Percentiles rank a stretch among this genome's conserved stretches.
These are phyloP conservation scores for Exophiala xenobiotica DNA, from an alignment of 2,329 filamentous ascomycete species.

Conservation along the genomic window DNA sequence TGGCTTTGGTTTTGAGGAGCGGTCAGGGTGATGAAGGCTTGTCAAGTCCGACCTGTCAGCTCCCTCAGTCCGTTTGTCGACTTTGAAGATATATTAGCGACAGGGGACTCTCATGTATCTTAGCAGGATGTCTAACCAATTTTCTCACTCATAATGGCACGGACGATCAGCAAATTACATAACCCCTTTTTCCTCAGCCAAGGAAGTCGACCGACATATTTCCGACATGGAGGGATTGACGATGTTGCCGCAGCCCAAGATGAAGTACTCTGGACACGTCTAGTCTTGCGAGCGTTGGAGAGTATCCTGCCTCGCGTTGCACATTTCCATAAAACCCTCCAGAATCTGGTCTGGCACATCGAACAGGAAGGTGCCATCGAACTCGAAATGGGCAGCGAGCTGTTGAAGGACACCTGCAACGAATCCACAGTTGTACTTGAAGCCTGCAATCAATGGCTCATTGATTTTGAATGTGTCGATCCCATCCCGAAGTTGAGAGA, in stretches of 20 bases:
- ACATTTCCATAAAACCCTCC: background rate
- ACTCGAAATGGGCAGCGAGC: background rate
- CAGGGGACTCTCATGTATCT: too few relatives aligned
- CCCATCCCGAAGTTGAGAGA: background rate
- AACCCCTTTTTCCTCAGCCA: background rate
- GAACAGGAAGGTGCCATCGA: background rate
- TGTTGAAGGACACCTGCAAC: background rate
- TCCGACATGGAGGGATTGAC: background rate
- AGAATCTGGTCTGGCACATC: background rate
- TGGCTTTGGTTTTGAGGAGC: too few relatives aligned
- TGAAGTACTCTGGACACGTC: background rate
- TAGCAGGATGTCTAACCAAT: background rate
- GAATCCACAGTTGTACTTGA: background rate
- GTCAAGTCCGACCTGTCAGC: too few relatives aligned
- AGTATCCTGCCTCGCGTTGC: background rate
- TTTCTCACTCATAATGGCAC: background rate
- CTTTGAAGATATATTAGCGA: too few relatives aligned
- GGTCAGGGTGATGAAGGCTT: too few relatives aligned
- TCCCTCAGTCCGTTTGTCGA: too few relatives aligned
- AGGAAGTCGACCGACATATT: constrained; percentile 6
- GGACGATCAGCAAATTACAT: background rate
- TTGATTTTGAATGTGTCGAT: constrained; percentile 1
- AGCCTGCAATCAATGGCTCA: constrained; percentile 2
- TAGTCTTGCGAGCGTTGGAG: background rate
- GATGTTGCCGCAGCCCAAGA: constrained; percentile 4